Base-by-base conservation (phyloP, 192 early-diverging fungal genomes). In the Umbelopsis vinacea region DNA sequence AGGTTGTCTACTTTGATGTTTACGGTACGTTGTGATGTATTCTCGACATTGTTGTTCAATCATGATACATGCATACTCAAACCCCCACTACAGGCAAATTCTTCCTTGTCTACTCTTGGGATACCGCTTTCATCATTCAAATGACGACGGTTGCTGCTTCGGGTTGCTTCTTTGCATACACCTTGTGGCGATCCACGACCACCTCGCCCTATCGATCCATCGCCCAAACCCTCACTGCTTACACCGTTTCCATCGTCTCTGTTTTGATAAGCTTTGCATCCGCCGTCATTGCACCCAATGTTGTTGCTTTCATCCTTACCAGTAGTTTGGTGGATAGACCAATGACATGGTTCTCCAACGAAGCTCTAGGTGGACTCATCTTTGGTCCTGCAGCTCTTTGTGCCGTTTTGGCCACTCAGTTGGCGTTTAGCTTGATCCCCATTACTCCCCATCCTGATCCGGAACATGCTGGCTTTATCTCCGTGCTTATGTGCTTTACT, bases 1-100 rank as follows among this genome's bases (percentile, higher is more conserved):
- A 88, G 17, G 77, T 86, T 19, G 81, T 90, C 10, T 92, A 84
- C 66, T 90, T 86, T 76, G 90, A 92, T 75, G 29, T 92, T 24
- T 78, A 89, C 60, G 89, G 89, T 79, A 69, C 60, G 70, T 72
- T 17, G 23, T 45, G 45, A 21, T 60, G 17, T 50, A 23, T 22
- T 69, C 35, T 55, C 23, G 38, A 40, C 6, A 7, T 11, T 11
- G 11, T 12, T 6, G 40, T 43, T 7, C 5, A 0, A 12, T 43
- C 40, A 43, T 43, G 40, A 43, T 6, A 7, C 11, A 43, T 4
- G 6, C 1, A 11, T 43, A 11, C 5, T 11, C 40, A 43, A 43
- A 6, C 8, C 38, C 40, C 40, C 35, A 3, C 57, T n/a, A 22
- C 54, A 85, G 86, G 85, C 9, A 40, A 79, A 10, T 67, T 74